Base-by-base conservation (phyloP, 805 yeast species). In the Schizosaccharomyces japonicus region DNA sequence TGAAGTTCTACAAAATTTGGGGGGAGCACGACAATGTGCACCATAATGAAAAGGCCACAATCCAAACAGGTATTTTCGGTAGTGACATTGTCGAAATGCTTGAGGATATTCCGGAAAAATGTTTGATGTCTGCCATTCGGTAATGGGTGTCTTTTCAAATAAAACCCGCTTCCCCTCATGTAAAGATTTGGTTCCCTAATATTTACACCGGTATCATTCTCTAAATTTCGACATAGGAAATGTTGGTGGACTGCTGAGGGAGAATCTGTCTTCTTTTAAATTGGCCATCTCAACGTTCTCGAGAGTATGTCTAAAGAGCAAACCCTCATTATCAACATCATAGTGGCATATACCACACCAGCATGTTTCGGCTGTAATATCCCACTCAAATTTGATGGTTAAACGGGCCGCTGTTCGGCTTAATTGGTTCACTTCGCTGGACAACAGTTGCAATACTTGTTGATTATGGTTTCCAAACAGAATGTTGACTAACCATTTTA, bases 1-100 rank as follows among this genome's bases (percentile, higher is more conserved):
- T 84, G 1, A 61, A 87, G 48, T 76, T 84, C 40, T 82, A 78
- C 60, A 69, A 74, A 47, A 53, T 83, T 5, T 84, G 94, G 94
- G 63, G 72, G 15, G 50, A 48, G 27, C 44, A 34, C 15, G 11
- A 15, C 4, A 19, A n/a, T 8, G 28, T n/a, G 27, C 8, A 19
- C 27, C 42, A 36, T 19, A 45, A 39, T 21, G 46, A 31, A 17
- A 36, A 54, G 17, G 50, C 48, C 5, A 39, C 50, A 13, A 47
- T 45, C 28, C 50, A 53, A 52, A 51, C 51, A 27, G 57, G 57
- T 4, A 49, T 51, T 4, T 54, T 55, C 40, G 55, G 57, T 15
- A 55, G 58, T 28, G 56, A 55, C 39, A 52, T 55, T 19, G 50
- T 55, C 5, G 58, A 55, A 33, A 50, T 55, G 19, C 50, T 52